Percentiles rank a stretch among this genome's conserved stretches.
phyloP scores from a whole-genome alignment of 495 filamentous ascomycete species.

The Xylaria nigripes region DNA sequence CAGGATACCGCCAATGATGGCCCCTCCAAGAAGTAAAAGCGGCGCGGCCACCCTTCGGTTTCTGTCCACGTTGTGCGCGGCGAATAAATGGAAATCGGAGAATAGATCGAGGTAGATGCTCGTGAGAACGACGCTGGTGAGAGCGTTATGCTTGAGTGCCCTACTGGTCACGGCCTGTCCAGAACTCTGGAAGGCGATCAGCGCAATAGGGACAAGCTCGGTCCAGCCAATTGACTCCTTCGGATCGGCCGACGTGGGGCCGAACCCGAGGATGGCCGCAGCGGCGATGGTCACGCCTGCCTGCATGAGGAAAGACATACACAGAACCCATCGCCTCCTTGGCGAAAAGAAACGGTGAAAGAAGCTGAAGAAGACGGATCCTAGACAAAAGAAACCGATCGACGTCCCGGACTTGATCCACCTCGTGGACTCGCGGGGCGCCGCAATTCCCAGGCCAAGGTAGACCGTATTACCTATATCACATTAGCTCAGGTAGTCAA shows the following conservation, averaged over 20 bases:
- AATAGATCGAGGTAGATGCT: slow-evolving; percentile 66
- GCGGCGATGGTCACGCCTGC: slow-evolving; percentile 44
- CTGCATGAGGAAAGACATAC: slow-evolving; percentile 52
- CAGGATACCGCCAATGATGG: slow-evolving; percentile 50
- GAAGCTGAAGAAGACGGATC: slow-evolving; percentile 54
- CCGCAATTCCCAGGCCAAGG: slow-evolving; percentile 55
- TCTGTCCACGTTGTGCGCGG: slow-evolving; percentile 45
- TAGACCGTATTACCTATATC: slow-evolving; percentile 60
- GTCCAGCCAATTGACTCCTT: slow-evolving; percentile 46
- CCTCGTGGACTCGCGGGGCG: slow-evolving; percentile 43
- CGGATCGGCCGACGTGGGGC: slow-evolving; percentile 22
- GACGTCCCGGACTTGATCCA: slow-evolving; percentile 62
- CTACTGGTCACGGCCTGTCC: slow-evolving; percentile 63
- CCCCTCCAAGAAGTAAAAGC: slow-evolving; percentile 50
- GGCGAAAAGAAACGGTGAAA: slow-evolving; percentile 52
- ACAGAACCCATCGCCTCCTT: slow-evolving; percentile 54
- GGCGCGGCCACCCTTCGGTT: slow-evolving; percentile 52
- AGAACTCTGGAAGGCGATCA: slow-evolving; percentile 62
- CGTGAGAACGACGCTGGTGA: slow-evolving; percentile 65
- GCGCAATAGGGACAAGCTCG: slow-evolving; percentile 50
- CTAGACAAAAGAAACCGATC: slow-evolving; percentile 57
- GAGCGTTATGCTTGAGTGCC: slow-evolving; percentile 50
- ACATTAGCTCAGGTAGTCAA: not conserved
- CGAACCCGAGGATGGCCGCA: slow-evolving; percentile 49
- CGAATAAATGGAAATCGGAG: slow-evolving; percentile 50